Percentiles rank a stretch among this genome's conserved stretches.
These are phyloP conservation scores for Diddensiella santjacobensis DNA, from an alignment of 805 yeast species.

Conservation along the genomic window DNA sequence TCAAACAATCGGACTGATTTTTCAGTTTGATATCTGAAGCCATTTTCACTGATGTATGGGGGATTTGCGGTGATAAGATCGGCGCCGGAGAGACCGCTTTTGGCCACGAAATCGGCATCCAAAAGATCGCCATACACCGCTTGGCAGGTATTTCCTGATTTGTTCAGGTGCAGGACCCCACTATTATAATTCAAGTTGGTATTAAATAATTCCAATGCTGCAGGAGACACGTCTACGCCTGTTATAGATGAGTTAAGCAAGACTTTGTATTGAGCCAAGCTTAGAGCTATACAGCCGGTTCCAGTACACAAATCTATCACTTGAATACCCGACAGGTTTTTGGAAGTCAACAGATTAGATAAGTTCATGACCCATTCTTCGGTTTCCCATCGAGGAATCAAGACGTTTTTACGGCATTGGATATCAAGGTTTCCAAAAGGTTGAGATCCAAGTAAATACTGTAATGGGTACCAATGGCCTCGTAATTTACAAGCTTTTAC, in stretches of 20 bases:
- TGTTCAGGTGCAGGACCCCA: neutral
- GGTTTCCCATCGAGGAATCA: conserved; percentile 94
- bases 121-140: conserved; percentile 35
- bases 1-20: conserved; percentile 67
- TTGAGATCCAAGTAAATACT: conserved; percentile 78
- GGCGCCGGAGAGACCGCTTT: conserved; percentile 19
- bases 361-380: conserved; percentile 77
- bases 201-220: conserved; percentile 50
- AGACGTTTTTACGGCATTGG: conserved; percentile 56
- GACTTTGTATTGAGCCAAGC: conserved; percentile 36
- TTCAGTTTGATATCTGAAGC: conserved; percentile 47
- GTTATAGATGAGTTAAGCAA: conserved; percentile 28
- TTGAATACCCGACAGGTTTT: conserved; percentile 18
- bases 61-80: conserved; percentile 82
- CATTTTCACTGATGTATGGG: conserved; percentile 66
- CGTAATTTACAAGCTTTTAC: conserved; percentile 53
- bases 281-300: conserved; percentile 77
- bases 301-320: conserved; percentile 81
- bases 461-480: conserved; percentile 61
- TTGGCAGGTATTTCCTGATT: neutral
- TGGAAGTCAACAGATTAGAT: conserved; percentile 22
- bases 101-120: conserved; percentile 37
- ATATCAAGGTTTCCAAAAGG: conserved; percentile 76
- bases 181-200: conserved; percentile 37
- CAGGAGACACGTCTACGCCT: conserved; percentile 56